Percentiles rank a stretch among this genome's conserved stretches.
These are phyloP conservation scores for Gaertneriomyces sp. DNA, from an alignment of 192 early-diverging fungal genomes.

Conservation along the genomic window DNA sequence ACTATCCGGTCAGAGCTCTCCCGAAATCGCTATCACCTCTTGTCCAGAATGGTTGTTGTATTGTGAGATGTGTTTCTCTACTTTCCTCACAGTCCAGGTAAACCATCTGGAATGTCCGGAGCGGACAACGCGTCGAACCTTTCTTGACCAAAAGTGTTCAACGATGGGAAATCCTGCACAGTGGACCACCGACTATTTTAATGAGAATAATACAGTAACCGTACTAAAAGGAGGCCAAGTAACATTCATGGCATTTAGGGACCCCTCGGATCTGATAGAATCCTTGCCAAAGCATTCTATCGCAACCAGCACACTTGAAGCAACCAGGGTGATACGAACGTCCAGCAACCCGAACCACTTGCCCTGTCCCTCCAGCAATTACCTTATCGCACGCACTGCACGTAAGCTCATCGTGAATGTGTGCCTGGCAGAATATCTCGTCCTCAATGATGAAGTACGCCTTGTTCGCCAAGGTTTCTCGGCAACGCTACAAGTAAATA, in stretches of 20 bases:
- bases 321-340: constrained; percentile 12
- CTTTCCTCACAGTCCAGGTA: not conserved
- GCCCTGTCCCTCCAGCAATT: constrained; percentile 3
- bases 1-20: too few relatives aligned
- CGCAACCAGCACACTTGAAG: constrained; percentile 19
- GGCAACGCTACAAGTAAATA: constrained; percentile 10
- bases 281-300: not conserved
- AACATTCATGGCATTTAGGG: constrained; percentile 22
- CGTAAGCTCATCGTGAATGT: constrained; percentile 23
- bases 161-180: too few relatives aligned
- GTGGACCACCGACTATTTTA: not conserved
- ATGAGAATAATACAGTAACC: not conserved
- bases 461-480: constrained; percentile 16
- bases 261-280: constrained; percentile 11
- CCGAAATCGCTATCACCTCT: too few relatives aligned
- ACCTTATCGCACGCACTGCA: constrained; percentile 9
- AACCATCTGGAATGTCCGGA: not conserved
- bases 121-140: not conserved
- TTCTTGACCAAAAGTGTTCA: not conserved
- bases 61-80: too few relatives aligned
- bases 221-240: constrained; percentile 14
- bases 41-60: too few relatives aligned
- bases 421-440: constrained; percentile 12
- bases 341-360: constrained; percentile 15
- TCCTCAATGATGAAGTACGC: constrained; percentile 25